Conservation (phyloP, 805 yeast genomes). For the Nakazawaea wyomingensis region DNA sequence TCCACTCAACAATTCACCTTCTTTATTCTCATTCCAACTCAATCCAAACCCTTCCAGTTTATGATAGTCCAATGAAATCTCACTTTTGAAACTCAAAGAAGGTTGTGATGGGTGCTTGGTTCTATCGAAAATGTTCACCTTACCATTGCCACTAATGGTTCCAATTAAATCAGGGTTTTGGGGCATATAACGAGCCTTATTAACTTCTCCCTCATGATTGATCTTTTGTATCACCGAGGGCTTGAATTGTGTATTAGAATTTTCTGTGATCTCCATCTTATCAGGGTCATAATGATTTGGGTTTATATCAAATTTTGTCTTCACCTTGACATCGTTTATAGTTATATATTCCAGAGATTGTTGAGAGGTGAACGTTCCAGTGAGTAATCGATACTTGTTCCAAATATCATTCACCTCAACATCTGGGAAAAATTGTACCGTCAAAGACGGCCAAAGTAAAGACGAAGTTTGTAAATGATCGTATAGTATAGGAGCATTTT, state of each 20-base stretch:
- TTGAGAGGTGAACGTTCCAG: constrained; percentile 64
- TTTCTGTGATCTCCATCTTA: constrained; percentile 25
- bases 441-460: constrained; percentile 59
- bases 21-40: constrained; percentile 64
- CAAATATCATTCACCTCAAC: constrained; percentile 20
- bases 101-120: constrained; percentile 68
- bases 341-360: constrained; percentile 44
- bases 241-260: constrained; percentile 29
- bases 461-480: constrained; percentile 47
- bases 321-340: constrained; percentile 28
- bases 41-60: constrained; percentile 61
- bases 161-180: constrained; percentile 83
- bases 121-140: constrained; percentile 65
- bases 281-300: constrained; percentile 32
- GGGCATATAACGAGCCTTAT: constrained; percentile 69
- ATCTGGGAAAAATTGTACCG: constrained; percentile 63
- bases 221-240: constrained; percentile 50
- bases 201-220: constrained; percentile 68
- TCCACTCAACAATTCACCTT: constrained; percentile 57
- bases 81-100: constrained; percentile 34
- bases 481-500: constrained; percentile 52
- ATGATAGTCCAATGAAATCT: constrained; percentile 24
- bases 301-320: constrained; percentile 20
- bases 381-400: constrained; percentile 38
- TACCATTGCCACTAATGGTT: constrained; percentile 62